These are phyloP conservation scores for Myrica gale DNA, from an alignment of 306 rosid genomes.

Conservation along the genomic window DNA sequence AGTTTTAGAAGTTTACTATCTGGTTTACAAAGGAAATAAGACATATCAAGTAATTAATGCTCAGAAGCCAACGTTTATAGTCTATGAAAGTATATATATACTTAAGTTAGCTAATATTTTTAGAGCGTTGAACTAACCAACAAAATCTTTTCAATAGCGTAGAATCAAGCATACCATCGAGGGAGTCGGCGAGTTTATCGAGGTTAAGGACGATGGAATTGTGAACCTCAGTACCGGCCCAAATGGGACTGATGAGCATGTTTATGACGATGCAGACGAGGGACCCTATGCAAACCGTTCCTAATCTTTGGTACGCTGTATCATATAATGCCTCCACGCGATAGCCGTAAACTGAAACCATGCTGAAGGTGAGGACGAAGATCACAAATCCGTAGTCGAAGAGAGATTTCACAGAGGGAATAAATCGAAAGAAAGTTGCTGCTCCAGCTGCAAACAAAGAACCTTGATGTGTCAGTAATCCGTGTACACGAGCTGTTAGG, in stretches of 20 bases:
- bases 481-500: neutral
- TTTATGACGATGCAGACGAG: neutral
- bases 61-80: too few species aligned
- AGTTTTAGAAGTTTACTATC: too few species aligned
- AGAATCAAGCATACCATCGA: neutral
- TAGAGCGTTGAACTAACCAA: too few species aligned
- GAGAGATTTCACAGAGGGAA: neutral
- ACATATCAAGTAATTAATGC: too few species aligned
- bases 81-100: too few species aligned
- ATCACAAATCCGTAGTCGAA: constrained; percentile 1
- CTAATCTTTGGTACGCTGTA: neutral
- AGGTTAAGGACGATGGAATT: neutral
- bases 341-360: neutral
- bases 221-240: constrained; percentile 5
- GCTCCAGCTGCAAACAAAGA: constrained; percentile 2
- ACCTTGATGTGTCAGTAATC: too few species aligned
- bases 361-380: constrained; percentile 18
- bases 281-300: neutral
- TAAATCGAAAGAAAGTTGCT: constrained; percentile 13
- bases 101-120: too few species aligned
- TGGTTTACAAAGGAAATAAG: too few species aligned
- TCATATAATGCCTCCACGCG: neutral
- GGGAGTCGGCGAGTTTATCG: constrained; percentile 1
- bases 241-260: constrained; percentile 1
- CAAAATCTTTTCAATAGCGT: too few species aligned